Conservation (phyloP, 768 basidiomycete species). For the Leccinellum luteum region DNA sequence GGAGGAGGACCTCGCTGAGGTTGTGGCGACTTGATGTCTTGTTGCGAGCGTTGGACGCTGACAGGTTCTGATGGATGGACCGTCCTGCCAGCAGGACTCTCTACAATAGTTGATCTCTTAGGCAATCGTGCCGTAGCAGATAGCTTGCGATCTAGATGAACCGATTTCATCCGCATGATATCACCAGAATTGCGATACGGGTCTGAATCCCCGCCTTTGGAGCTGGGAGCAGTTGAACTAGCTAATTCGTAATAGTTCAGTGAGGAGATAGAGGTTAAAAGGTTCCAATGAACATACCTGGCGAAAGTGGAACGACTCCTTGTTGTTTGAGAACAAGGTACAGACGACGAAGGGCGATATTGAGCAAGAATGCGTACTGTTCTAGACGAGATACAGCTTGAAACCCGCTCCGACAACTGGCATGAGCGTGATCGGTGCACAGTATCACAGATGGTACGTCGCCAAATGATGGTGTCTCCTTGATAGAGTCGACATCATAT, state of each 20-base stretch:
- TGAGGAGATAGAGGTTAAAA: conserved; percentile 3
- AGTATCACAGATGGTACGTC: conserved; percentile 70
- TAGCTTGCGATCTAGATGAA: conserved; percentile 91
- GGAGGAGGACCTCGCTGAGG: conserved; percentile 38
- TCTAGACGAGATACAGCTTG: conserved; percentile 91
- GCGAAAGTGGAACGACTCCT: conserved; percentile 83
- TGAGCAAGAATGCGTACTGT: conserved; percentile 95
- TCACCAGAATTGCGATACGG: conserved; percentile 86
- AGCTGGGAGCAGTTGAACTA: conserved; percentile 32
- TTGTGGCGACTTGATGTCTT: conserved; percentile 38
- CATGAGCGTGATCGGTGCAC: conserved; percentile 75
- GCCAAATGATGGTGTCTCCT: conserved; percentile 69
- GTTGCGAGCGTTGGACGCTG: conserved; percentile 46
- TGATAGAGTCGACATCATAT: conserved; percentile 68
- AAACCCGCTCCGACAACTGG: conserved; percentile 71
- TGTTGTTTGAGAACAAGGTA: conserved; percentile 85
- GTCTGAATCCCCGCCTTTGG: conserved; percentile 50
- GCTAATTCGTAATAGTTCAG: conserved; percentile 19
- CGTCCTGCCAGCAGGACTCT: conserved; percentile 86
- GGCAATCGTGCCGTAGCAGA: conserved; percentile 91
- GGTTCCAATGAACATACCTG: conserved; percentile 46
- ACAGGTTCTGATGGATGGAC: conserved; percentile 69
- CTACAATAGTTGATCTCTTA: conserved; percentile 92
- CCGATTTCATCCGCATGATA: conserved; percentile 92
- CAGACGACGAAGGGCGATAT: conserved; percentile 89